Base-by-base conservation (phyloP, 805 yeast genomes). In the Hanseniaspora thailandica region DNA sequence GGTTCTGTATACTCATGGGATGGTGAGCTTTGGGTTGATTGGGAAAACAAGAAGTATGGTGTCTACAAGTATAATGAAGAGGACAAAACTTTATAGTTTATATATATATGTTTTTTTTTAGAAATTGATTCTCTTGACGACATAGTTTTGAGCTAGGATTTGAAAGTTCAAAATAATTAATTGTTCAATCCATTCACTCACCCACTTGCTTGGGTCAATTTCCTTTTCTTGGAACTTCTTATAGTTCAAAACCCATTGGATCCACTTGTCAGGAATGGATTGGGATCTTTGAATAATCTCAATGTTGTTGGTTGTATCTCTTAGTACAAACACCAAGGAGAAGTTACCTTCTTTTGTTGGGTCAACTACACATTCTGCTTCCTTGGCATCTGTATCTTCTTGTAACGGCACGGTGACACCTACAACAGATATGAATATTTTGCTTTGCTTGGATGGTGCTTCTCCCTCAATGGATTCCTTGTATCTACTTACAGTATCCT, bases 241-340 rank as follows among this genome's bases (percentile, higher is more conserved):
- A 7, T 65, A 67, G 35, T 60, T 63, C n/a, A 58, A 55, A 33
- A 90, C 73, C 98, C 98, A 93, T n/a, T 77, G 71, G 9, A 88
- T 82, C 98, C 98, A 93, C 63, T 78, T 81, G 45, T 77, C 64
- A 10, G 98, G 97, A 72, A 87, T 84, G 6, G 95, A 80, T 67
- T 93, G 98, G 0, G 97, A 85, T 59, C 82, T 81, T 48, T 86
- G 81, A 28, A 79, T 74, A 44, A 86, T 76, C 7, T 82, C 76
- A 57, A 93, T 78, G 57, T 80, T 76, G 68, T 93, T 90, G 36
- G 84, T 80, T 41, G 80, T 77, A 63, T 93, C 98, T 59, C 79
- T 78, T 59, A 93, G 72, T 20, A 86, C 76, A 34, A 88, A 72
- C 8, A 86, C 77, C 65, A 93, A 89, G 38, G 79, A 76, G 63